Percentiles rank a stretch among this genome's conserved stretches.
phyloP scores from a whole-genome alignment of 2,329 filamentous ascomycete genomes.

The Colletotrichum sublineola region DNA sequence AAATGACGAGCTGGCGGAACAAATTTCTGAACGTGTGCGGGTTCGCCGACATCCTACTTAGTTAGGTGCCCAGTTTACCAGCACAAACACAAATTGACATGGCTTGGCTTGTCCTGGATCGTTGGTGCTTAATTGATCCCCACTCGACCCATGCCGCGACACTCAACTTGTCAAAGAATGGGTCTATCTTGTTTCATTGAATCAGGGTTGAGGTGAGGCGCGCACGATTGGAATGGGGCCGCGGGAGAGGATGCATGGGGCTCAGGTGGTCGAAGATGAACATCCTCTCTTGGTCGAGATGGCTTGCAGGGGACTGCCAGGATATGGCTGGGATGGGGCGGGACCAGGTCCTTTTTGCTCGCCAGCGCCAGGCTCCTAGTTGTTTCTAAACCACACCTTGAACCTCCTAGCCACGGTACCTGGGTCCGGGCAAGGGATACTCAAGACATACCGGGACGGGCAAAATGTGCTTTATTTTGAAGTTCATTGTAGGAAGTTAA shows the following conservation, averaged over 20 bases:
- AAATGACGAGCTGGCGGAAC: background rate
- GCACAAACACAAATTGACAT: background rate
- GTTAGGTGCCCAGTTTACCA: background rate
- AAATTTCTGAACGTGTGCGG: background rate
- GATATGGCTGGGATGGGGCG: conserved; percentile 1
- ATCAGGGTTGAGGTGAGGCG: conserved; percentile 31
- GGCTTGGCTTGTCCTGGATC: background rate
- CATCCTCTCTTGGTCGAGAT: conserved; percentile 16
- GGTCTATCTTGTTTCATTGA: conserved; percentile 32
- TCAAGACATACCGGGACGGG: conserved; percentile 27
- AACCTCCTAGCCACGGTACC: background rate
- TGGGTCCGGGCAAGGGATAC: conserved; percentile 20
- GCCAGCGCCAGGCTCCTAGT: conserved; percentile 15
- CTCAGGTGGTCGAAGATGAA: background rate
- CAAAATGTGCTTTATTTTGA: conserved; percentile 9
- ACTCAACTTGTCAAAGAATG: conserved; percentile 1
- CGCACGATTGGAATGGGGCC: conserved; percentile 32
- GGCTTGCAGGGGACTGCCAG: conserved; percentile 23
- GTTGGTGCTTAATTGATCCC: background rate
- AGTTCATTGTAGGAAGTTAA: background rate
- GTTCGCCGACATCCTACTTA: background rate
- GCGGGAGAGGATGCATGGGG: conserved; percentile 29
- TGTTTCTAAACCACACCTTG: conserved; percentile 19
- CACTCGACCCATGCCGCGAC: conserved; percentile 13
- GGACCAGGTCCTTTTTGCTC: conserved; percentile 10